Conservation (phyloP, 345 rosid genomes). For the Corchorus olitorius region DNA sequence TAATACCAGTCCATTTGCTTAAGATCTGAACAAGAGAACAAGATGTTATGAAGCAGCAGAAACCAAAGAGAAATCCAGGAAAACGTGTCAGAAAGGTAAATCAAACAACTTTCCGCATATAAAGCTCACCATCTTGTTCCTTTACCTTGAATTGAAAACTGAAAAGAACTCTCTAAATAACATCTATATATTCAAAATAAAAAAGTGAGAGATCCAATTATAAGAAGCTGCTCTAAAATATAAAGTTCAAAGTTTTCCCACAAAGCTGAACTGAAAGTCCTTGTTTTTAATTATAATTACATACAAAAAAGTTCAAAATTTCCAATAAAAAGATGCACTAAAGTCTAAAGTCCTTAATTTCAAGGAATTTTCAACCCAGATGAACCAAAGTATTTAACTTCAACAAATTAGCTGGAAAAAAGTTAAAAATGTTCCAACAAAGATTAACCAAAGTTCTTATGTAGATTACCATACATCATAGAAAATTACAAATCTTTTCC, state of each 20-base stretch:
- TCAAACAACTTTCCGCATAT: background rate
- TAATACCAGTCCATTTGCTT: conserved; percentile 51
- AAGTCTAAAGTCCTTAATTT: background rate
- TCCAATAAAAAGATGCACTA: background rate
- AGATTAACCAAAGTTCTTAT: background rate
- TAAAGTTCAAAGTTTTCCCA: background rate
- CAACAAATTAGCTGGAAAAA: background rate
- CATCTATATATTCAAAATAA: background rate
- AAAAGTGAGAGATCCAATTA: background rate
- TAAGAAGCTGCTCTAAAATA: background rate
- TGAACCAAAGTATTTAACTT: background rate
- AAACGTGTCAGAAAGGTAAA: background rate
- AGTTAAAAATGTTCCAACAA: background rate
- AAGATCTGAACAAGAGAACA: conserved; percentile 27
- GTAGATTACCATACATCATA: background rate
- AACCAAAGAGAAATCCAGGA: background rate
- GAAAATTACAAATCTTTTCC: background rate
- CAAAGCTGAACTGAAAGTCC: background rate
- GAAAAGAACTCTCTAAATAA: background rate
- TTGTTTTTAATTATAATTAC: background rate
- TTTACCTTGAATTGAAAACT: background rate
- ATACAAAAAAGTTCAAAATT: background rate
- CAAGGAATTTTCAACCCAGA: background rate
- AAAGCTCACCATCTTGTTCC: background rate
- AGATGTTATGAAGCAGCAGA: conserved; percentile 5